A percentile compares a stretch with the other conserved stretches of the same genome.
These are phyloP conservation scores for Neofusicoccum laricinum DNA, from an alignment of 2,329 filamentous ascomycete genomes.

Conservation along the genomic window DNA sequence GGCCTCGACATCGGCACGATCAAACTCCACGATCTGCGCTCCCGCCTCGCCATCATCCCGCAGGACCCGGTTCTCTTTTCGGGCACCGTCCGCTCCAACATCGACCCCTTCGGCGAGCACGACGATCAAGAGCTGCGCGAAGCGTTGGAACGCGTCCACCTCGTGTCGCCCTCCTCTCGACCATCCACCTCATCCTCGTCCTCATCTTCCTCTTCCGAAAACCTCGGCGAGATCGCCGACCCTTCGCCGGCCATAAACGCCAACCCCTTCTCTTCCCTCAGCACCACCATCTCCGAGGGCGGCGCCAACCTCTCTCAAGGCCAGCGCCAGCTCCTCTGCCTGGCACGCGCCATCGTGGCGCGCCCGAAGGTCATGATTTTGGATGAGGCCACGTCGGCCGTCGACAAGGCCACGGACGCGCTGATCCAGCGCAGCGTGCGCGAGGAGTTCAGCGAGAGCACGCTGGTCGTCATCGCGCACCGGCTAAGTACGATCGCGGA, in stretches of 20 bases:
- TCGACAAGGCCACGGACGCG: slow-evolving; percentile 24
- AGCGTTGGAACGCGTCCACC: slow-evolving; percentile 67
- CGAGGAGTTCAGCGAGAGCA: slow-evolving; percentile 22
- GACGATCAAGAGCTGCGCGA: slow-evolving; percentile 67
- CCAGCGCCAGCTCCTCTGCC: slow-evolving; percentile 24
- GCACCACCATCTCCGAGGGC: slow-evolving; percentile 19
- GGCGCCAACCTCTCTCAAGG: slow-evolving; percentile 23
- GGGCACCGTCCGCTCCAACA: slow-evolving; percentile 71
- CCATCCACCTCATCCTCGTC: background rate
- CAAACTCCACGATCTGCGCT: slow-evolving; percentile 66
- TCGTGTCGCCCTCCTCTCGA: slow-evolving; percentile 39
- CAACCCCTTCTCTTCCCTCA: slow-evolving; percentile 22
- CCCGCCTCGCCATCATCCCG: slow-evolving; percentile 76
- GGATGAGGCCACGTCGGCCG: slow-evolving; percentile 73
- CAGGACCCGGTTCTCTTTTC: slow-evolving; percentile 81
- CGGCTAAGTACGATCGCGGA: slow-evolving; percentile 25
- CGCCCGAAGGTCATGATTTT: slow-evolving; percentile 75
- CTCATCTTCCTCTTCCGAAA: background rate
- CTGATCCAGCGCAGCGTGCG: slow-evolving; percentile 22
- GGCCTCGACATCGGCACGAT: slow-evolving; percentile 72
- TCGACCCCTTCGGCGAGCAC: slow-evolving; percentile 73
- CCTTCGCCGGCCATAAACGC: slow-evolving; percentile 7
- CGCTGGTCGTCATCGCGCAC: slow-evolving; percentile 29
- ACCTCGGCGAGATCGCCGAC: background rate
- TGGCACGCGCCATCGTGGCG: slow-evolving; percentile 23